Conservation (phyloP, 805 yeast genomes). For the Tanozyma kutaoensis region DNA sequence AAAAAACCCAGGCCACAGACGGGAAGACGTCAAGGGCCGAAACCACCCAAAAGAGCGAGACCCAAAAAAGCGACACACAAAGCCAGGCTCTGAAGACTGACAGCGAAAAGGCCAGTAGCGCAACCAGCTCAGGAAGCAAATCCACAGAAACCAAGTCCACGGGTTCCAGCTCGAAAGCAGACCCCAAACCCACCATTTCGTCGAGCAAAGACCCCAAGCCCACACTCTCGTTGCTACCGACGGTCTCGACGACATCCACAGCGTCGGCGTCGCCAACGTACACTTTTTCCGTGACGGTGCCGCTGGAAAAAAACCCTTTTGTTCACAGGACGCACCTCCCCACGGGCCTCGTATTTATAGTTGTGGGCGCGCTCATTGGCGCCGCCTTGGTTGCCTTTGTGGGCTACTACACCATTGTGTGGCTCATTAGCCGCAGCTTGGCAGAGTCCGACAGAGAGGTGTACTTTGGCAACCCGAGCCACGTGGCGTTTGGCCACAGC, state of each 20-base stretch:
- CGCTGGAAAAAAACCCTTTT: conserved; percentile 5
- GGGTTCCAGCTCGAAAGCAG: background rate
- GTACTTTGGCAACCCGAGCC: conserved; percentile 7
- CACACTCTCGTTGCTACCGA: conserved; percentile 3
- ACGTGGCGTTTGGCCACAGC: conserved; percentile 3
- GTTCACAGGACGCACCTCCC: conserved; percentile 12
- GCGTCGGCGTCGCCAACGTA: conserved; percentile 2
- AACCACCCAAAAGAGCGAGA: too few relatives aligned
- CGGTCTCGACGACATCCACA: conserved; percentile 5
- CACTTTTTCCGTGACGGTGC: conserved; percentile 4
- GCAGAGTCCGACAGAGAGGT: conserved; percentile 21
- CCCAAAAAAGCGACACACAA: too few relatives aligned
- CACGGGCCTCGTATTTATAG: conserved; percentile 28
- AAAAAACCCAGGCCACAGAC: too few relatives aligned
- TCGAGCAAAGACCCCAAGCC: background rate
- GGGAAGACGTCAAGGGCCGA: too few relatives aligned
- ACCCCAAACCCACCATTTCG: background rate
- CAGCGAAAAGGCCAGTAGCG: too few relatives aligned
- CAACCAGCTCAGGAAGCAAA: too few relatives aligned
- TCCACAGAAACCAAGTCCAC: background rate
- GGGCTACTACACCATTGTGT: conserved; percentile 2
- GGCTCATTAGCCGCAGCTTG: conserved; percentile 4
- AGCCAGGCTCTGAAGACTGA: too few relatives aligned
- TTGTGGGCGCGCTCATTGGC: conserved; percentile 22
- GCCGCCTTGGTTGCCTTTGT: conserved; percentile 8